These are phyloP conservation scores for Trichoderma reesei DNA, from an alignment of 495 filamentous ascomycete species.

Conservation along the genomic window DNA sequence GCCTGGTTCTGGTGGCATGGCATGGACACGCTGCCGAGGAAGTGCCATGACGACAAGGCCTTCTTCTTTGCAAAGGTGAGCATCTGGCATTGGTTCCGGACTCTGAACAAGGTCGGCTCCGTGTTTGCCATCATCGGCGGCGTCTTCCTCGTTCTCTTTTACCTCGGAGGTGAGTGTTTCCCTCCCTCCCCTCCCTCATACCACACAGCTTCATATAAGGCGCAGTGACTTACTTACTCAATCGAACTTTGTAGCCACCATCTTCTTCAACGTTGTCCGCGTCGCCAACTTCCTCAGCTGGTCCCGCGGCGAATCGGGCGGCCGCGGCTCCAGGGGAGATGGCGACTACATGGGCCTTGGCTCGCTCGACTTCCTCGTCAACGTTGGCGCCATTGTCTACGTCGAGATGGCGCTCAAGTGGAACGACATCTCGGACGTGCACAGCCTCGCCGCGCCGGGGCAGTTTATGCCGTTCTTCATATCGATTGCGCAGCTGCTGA, in stretches of 20 bases:
- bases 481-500: background rate
- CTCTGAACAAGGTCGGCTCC: conserved; percentile 16
- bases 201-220: background rate
- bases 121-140: conserved; percentile 2
- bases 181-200: background rate
- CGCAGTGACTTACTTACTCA: background rate
- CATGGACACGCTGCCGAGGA: conserved; percentile 14
- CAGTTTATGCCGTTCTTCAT: conserved; percentile 5
- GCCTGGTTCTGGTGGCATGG: conserved; percentile 19
- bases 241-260: background rate
- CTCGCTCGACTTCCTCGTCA: background rate
- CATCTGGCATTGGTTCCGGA: conserved; percentile 18
- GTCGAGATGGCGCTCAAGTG: conserved; percentile 3
- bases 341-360: background rate
- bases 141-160: background rate
- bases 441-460: background rate
- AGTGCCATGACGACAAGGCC: conserved; percentile 15
- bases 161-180: background rate
- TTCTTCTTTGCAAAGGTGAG: conserved; percentile 19
- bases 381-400: conserved; percentile 3
- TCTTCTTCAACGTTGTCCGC: background rate
- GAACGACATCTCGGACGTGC: background rate
- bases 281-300: background rate
- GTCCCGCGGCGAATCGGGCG: background rate
- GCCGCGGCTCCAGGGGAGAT: background rate